Base-by-base conservation (phyloP, 371 early-diverging fungal species). In the Actinomortierella wolfii region DNA sequence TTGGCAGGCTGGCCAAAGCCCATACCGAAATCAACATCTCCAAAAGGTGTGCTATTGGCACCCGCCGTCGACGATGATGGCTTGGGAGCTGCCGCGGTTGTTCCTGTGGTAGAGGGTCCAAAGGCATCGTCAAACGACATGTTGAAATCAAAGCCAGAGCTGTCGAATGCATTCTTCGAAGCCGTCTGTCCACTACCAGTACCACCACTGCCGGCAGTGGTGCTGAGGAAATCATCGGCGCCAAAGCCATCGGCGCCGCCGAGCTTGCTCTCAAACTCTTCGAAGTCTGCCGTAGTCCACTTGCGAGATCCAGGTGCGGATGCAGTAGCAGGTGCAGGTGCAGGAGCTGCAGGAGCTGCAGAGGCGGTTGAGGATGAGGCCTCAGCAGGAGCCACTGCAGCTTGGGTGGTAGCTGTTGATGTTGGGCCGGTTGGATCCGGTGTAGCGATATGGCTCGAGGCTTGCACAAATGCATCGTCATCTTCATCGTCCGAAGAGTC, bases 81-180 rank as follows among this genome's bases (percentile, higher is more conserved):
- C 23, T 25, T 46, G 24, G 54, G n/a, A 5, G 23, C 47, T 13
- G 49, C 20, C 8, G 58, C 6, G 2, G 59, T 23, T 15, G 28
- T 41, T n/a, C 54, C 58, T 13, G 45, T 54, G 18, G 59, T 17
- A 1, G 56, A 39, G 17, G 67, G 21, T 43, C 60, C 63, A 47
- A 73, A 73, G 3, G 74, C 60, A 57, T 73, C 74, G 29, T 73
- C 74, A 25, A 73, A 73, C 18, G 74, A 66, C 2, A 67, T n/a
- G 26, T 73, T 73, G 23, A 73, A 73, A 17, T 73, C 74, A 25
- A 73, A 73, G 1, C 49, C 67, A 43, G 47, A 21, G 8, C 66
- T 67, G 23, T 73, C 74, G 14, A 73, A 73, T 53, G 63, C 74
- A 24, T 57, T 20, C 21, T 58, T 62, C 34, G 34, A 34, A 4